A percentile compares a stretch with the other conserved stretches of the same genome.
Evolutionary conservation across 768 basidiomycete genomes (phyloP).

Genomic region (Hericium erinaceus): DNA sequence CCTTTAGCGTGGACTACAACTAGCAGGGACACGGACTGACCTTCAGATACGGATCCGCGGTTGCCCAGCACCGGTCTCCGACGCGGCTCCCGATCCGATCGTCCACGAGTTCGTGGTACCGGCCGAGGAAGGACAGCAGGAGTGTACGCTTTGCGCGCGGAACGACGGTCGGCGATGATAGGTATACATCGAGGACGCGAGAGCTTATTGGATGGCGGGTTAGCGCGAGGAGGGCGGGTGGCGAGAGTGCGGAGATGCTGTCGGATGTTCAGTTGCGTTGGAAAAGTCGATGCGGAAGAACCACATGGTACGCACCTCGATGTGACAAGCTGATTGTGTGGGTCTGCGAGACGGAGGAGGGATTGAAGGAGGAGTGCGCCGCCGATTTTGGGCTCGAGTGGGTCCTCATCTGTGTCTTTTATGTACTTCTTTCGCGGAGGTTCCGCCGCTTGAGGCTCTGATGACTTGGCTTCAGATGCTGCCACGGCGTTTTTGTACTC

Average conservation of each 20-base stretch:
- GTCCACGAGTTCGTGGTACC: conserved; percentile 74
- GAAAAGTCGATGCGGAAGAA: conserved; percentile 5
- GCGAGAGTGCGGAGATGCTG: conserved; percentile 51
- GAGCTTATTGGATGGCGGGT: conserved; percentile 63
- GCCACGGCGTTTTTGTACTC: conserved; percentile 15
- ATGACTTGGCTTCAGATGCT: neutral
- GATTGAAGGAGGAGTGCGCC: conserved; percentile 84
- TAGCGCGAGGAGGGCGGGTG: conserved; percentile 49
- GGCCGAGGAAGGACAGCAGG: conserved; percentile 65
- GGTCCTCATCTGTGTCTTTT: conserved; percentile 17
- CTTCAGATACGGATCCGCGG: conserved; percentile 88
- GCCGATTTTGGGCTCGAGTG: conserved; percentile 63
- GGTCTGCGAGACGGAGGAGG: conserved; percentile 57
- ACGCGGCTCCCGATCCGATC: conserved; percentile 88
- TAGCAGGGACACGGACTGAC: conserved; percentile 29
- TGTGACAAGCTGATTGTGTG: conserved; percentile 58
- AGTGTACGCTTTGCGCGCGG: conserved; percentile 60
- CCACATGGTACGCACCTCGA: conserved; percentile 42
- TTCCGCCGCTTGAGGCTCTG: neutral
- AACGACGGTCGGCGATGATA: conserved; percentile 60
- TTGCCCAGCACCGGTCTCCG: conserved; percentile 84
- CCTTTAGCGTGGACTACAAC: neutral
- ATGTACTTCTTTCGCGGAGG: conserved; percentile 15
- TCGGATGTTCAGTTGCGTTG: neutral
- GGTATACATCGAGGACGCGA: conserved; percentile 68